A percentile compares a stretch with the other conserved stretches of the same genome.
Conservation (phyloP, 2,329 filamentous ascomycete species). For the Mollisia scopiformis region DNA sequence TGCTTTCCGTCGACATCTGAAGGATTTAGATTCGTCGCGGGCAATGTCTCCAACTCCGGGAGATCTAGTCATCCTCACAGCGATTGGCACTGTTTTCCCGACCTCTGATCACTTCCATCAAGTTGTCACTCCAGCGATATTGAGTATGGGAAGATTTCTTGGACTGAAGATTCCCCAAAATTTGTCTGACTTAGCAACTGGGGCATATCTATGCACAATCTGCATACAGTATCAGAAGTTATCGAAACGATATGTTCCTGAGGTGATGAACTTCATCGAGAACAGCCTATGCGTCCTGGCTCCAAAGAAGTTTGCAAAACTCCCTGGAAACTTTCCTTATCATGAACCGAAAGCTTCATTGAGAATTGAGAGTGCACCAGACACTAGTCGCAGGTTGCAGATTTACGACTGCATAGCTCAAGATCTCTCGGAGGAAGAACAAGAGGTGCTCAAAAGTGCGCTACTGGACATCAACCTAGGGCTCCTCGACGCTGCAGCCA, state of each 20-base stretch:
- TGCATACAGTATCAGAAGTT: slow-evolving; percentile 81
- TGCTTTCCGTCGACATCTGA: slow-evolving; percentile 76
- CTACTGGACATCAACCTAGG: slow-evolving; percentile 65
- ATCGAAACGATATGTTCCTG: slow-evolving; percentile 87
- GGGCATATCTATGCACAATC: slow-evolving; percentile 79
- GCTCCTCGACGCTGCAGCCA: slow-evolving; percentile 69
- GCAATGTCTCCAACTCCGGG: slow-evolving; percentile 61
- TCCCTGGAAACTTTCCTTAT: slow-evolving; percentile 61
- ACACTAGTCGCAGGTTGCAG: slow-evolving; percentile 54
- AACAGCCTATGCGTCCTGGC: slow-evolving; percentile 73
- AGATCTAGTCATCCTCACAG: slow-evolving; percentile 82
- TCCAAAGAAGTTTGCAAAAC: slow-evolving; percentile 52
- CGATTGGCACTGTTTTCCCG: slow-evolving; percentile 83
- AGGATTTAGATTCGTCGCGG: slow-evolving; percentile 52
- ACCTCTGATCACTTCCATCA: slow-evolving; percentile 98
- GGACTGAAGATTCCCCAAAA: slow-evolving; percentile 72
- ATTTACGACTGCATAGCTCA: slow-evolving; percentile 58
- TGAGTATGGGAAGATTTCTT: slow-evolving; percentile 82
- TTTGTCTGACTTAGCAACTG: slow-evolving; percentile 69
- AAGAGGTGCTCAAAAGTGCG: slow-evolving; percentile 52
- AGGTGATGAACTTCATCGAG: slow-evolving; percentile 79
- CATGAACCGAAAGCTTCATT: slow-evolving; percentile 57
- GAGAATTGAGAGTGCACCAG: slow-evolving; percentile 50
- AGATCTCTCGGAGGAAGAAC: slow-evolving; percentile 28
- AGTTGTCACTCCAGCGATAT: slow-evolving; percentile 86